Evolutionary conservation across 192 early-diverging fungal species (phyloP).

Genomic region (Rhizoclosmatium sp.): DNA sequence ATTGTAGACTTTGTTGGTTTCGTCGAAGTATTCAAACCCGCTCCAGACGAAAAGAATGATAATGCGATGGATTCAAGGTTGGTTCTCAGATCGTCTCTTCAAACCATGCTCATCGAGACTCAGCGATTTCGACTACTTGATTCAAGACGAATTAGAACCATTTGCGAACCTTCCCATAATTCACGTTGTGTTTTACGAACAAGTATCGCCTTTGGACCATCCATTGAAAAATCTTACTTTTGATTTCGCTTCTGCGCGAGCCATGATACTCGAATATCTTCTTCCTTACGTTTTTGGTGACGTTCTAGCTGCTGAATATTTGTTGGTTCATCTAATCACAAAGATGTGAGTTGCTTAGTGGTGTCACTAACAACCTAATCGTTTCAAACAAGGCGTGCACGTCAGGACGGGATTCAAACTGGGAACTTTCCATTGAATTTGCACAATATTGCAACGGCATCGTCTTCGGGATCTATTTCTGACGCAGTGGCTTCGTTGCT

Average conservation of each 20-base stretch:
- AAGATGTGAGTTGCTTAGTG: slow-evolving; percentile 41
- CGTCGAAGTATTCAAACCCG: slow-evolving; percentile 12
- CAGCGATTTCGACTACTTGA: neutral
- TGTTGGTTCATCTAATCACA: slow-evolving; percentile 43
- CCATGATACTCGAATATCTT: slow-evolving; percentile 23
- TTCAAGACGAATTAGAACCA: slow-evolving; percentile 21
- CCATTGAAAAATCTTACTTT: slow-evolving; percentile 9
- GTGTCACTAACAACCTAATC: neutral
- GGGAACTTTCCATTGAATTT: slow-evolving; percentile 49
- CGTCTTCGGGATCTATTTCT: slow-evolving; percentile 10
- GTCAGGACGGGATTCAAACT: slow-evolving; percentile 36
- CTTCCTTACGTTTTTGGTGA: slow-evolving; percentile 39
- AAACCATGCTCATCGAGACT: neutral
- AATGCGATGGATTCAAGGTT: neutral
- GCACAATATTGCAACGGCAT: slow-evolving; percentile 27
- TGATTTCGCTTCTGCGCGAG: neutral
- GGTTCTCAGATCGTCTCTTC: neutral
- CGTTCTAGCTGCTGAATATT: slow-evolving; percentile 45
- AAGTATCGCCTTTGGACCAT: slow-evolving; percentile 14
- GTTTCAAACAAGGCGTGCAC: slow-evolving; percentile 20
- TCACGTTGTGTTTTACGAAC: slow-evolving; percentile 13
- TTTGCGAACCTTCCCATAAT: slow-evolving; percentile 7
- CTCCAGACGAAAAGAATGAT: neutral
- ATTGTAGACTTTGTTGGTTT: slow-evolving; percentile 37
- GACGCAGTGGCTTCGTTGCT: slow-evolving; percentile 30